A percentile compares a stretch with the other conserved stretches of the same genome.
Conservation (phyloP, 176 grass and related monocot species). For the Poa pratensis region DNA sequence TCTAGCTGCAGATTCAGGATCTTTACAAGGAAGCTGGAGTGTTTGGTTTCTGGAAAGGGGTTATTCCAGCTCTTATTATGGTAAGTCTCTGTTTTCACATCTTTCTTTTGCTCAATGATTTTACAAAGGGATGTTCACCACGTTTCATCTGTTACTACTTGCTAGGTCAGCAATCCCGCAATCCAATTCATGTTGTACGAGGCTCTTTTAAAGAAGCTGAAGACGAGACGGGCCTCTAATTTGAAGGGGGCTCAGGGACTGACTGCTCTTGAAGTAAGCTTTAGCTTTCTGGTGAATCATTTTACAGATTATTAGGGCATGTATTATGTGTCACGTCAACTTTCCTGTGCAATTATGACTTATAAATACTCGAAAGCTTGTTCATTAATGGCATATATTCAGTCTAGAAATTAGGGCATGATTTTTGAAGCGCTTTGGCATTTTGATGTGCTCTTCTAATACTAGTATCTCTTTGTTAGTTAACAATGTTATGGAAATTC, state of each 20-base stretch:
- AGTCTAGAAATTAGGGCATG: not conserved
- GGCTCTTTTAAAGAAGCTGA: slow-evolving; percentile 88
- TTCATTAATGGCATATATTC: slow-evolving; percentile 6
- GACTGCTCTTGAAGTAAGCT: slow-evolving; percentile 82
- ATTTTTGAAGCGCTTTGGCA: not conserved
- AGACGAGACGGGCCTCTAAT: slow-evolving; percentile 73
- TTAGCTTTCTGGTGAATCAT: slow-evolving; percentile 19
- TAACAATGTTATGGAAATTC: not conserved
- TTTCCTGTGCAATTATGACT: slow-evolving; percentile 17
- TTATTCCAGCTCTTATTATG: slow-evolving; percentile 93
- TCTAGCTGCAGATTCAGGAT: slow-evolving; percentile 73
- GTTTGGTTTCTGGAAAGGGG: slow-evolving; percentile 95
- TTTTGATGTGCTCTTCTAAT: slow-evolving; percentile 12
- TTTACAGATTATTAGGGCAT: slow-evolving; percentile 2
- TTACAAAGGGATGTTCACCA: slow-evolving; percentile 30
- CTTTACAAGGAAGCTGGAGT: slow-evolving; percentile 87
- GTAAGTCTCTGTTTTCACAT: slow-evolving; percentile 45
- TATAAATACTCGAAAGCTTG: slow-evolving; percentile 24
- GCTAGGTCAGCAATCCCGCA: slow-evolving; percentile 91
- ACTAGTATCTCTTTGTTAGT: slow-evolving; percentile 21
- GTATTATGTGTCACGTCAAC: not conserved
- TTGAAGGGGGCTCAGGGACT: slow-evolving; percentile 85
- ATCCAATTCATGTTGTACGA: slow-evolving; percentile 99
- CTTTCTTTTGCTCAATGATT: slow-evolving; percentile 26
- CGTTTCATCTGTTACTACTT: slow-evolving; percentile 42